Base-by-base conservation (phyloP, 768 basidiomycete genomes). In the Serendipita sp. region DNA sequence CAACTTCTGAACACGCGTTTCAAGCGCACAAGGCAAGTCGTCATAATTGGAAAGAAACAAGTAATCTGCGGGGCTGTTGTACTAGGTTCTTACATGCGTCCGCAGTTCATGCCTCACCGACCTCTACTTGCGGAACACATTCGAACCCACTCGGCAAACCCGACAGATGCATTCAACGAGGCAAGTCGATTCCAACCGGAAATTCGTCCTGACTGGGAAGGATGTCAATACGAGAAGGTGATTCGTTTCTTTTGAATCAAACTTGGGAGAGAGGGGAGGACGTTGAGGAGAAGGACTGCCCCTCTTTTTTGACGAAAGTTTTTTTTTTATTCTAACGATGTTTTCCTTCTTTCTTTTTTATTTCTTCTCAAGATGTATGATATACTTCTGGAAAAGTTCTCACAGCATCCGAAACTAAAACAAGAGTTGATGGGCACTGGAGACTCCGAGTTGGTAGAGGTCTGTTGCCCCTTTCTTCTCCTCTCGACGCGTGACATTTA, bases 1-100 rank as follows among this genome's bases (percentile, higher is more conserved):
- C 66, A 34, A 66, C 66, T 20, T 64, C 63, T 63, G 66, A 66
- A 42, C 66, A 66, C 38, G 28, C 65, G 17, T 67, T 67, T 56
- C 63, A 66, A 53, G 61, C 63, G 3, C 44, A 61, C 30, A 65
- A 67, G 63, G 65, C 53, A 33, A 24, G 17, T 33, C 28, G 31
- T 7, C 17, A n/a, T 5, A 48, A 9, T 28, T 17, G 9, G 17
- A 9, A 48, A 9, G 45, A 9, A 9, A 31, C 9, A 33, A 3
- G 28, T 11, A 24, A n/a, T 24, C 53, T 7, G 1, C 28, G 7
- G 20, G 2, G n/a, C 45, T n/a, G n/a, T n/a, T n/a, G n/a, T n/a
- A n/a, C n/a, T n/a, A n/a, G n/a, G n/a, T n/a, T 28, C 26, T 50
- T 20, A 20, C 45, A n/a, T 9, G 7, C 17, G 24, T 24, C 22